phyloP scores from a whole-genome alignment of 1,139 yeast genomes.

The Candida sp. region DNA sequence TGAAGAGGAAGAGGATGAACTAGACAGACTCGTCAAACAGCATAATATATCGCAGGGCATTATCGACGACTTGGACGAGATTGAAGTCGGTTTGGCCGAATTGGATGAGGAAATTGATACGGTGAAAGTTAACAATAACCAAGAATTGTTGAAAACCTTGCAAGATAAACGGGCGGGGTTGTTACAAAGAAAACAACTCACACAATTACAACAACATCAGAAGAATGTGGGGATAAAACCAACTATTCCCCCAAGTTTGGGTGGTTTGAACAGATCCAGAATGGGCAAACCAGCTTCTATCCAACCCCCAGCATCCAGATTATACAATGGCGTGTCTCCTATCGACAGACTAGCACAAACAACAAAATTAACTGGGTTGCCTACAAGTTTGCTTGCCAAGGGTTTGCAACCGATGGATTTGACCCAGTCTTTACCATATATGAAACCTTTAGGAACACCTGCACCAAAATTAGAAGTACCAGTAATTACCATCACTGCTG shows the following conservation, averaged over 20 bases:
- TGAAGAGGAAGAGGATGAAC: conserved; percentile 38
- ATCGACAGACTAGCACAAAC: conserved; percentile 16
- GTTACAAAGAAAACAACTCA: conserved; percentile 20
- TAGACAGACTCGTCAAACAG: conserved; percentile 32
- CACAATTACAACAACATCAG: conserved; percentile 15
- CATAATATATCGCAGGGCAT: conserved; percentile 34
- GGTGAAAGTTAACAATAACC: conserved; percentile 30
- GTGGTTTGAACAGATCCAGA: conserved; percentile 25
- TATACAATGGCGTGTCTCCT: conserved; percentile 20
- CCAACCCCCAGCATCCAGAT: conserved; percentile 42
- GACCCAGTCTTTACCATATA: conserved; percentile 11
- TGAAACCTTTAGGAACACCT: conserved; percentile 24
- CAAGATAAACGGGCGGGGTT: conserved; percentile 17
- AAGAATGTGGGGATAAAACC: not conserved
- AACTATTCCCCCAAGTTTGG: conserved; percentile 5
- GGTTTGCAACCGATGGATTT: conserved; percentile 15
- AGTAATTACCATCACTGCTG: conserved; percentile 21
- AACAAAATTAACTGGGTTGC: conserved; percentile 15
- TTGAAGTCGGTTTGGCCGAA: conserved; percentile 25
- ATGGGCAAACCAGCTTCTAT: conserved; percentile 49
- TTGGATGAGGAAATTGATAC: conserved; percentile 42
- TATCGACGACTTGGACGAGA: conserved; percentile 17
- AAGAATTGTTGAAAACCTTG: conserved; percentile 22
- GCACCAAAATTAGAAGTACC: conserved; percentile 40
- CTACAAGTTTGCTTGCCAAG: conserved; percentile 19